Evolutionary conservation across 139 green algal species (phyloP).

Genomic region (Microglena sp.): DNA sequence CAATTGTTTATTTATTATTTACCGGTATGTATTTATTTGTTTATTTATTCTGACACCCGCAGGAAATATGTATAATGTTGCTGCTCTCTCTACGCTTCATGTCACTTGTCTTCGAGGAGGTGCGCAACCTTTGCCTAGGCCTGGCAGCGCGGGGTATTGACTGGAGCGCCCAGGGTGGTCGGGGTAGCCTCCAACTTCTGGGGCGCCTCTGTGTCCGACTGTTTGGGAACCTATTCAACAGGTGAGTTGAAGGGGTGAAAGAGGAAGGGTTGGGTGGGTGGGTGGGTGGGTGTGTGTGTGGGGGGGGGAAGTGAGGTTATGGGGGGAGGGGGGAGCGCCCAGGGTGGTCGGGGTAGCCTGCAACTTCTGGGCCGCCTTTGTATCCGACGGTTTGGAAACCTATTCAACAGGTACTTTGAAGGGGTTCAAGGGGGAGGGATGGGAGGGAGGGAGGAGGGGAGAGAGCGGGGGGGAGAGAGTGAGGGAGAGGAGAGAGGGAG

Average conservation of each 20-base stretch:
- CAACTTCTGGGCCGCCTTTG: conserved; percentile 33
- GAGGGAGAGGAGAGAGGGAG: too few species aligned
- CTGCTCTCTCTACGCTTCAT: conserved; percentile 82
- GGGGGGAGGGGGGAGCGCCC: conserved; percentile 27
- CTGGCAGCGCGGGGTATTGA: conserved; percentile 63
- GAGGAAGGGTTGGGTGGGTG: not conserved
- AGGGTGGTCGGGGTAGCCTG: conserved; percentile 37
- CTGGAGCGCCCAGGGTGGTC: conserved; percentile 44
- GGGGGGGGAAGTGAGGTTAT: too few species aligned
- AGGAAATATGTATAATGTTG: conserved; percentile 62
- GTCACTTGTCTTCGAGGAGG: conserved; percentile 76
- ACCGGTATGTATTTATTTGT: not conserved
- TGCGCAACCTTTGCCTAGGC: conserved; percentile 69
- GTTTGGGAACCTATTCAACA: conserved; percentile 59
- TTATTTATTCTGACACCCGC: not conserved
- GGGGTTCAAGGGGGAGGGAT: not conserved
- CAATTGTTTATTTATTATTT: too few species aligned
- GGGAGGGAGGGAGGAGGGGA: not conserved
- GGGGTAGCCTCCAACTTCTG: conserved; percentile 37
- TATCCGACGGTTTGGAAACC: conserved; percentile 54
- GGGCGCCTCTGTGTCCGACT: conserved; percentile 34
- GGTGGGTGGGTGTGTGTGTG: not conserved
- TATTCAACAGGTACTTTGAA: conserved; percentile 32
- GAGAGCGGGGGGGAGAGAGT: too few species aligned
- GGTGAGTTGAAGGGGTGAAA: conserved; percentile 1